Conservation (phyloP, 768 basidiomycete genomes). For the Auriscalpium vulgare region DNA sequence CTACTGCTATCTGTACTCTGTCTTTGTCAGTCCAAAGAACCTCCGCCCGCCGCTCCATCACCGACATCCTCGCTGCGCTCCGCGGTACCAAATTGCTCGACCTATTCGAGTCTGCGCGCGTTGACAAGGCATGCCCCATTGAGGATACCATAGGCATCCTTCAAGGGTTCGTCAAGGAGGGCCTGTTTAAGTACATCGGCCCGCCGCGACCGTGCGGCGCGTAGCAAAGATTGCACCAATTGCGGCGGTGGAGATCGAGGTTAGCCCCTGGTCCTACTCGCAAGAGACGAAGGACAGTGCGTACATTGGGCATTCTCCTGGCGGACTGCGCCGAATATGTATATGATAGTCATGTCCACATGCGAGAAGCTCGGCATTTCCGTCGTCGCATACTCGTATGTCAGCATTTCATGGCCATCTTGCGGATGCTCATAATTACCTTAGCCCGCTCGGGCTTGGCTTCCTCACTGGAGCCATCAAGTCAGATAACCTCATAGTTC, state of each 20-base stretch:
- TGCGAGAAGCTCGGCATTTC: conserved; percentile 47
- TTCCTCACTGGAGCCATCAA: conserved; percentile 46
- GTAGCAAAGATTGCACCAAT: conserved; percentile 45
- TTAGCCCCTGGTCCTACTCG: conserved; percentile 55
- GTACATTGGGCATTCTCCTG: not conserved
- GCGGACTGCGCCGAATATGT: too few relatives aligned
- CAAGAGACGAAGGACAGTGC: conserved; percentile 38
- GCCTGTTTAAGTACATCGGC: conserved; percentile 52
- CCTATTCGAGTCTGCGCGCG: conserved; percentile 46
- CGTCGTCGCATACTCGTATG: conserved; percentile 53
- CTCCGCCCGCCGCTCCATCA: conserved; percentile 41
- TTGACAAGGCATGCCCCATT: conserved; percentile 34
- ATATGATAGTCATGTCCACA: conserved; percentile 37
- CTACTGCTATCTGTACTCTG: not conserved
- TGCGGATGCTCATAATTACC: not conserved
- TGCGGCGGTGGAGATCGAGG: conserved; percentile 57
- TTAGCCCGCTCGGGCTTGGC: conserved; percentile 46
- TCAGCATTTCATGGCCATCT: not conserved
- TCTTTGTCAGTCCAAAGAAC: conserved; percentile 25
- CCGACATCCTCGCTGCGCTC: conserved; percentile 34
- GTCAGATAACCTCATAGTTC: conserved; percentile 23
- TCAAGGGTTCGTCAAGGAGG: conserved; percentile 40
- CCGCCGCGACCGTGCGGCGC: conserved; percentile 36
- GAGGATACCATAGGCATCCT: conserved; percentile 39
- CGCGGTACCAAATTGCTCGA: conserved; percentile 50